Evolutionary conservation across 1,284 basidiomycete genomes (phyloP), one percentile per base, ranked within the genome.

Genomic region (Ganoderma resinaceum): DNA sequence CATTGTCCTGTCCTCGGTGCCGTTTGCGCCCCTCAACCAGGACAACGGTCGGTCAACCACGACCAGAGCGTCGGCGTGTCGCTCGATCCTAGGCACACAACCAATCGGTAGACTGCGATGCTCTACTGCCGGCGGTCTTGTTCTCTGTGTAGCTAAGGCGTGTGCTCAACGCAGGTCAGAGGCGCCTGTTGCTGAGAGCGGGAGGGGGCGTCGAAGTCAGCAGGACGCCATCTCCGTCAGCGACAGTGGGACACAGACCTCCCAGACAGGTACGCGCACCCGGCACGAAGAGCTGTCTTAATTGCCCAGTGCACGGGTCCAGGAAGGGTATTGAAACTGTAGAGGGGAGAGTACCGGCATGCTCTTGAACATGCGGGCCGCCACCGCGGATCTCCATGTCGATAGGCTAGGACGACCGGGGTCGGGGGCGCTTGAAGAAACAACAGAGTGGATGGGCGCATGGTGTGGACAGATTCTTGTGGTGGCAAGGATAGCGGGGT

Each of bases 11-110:
- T 57, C 46, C 33, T 60, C 14, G 62, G 33, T 38, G 46, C 4
- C 8, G 38, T 49, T 38, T 42, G 53, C n/a, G 42, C 11, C 43
- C 38, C 61, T 33, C 59, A 35, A 42, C 20, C 52, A 38, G 46
- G 29, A 33, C 29, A 55, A 26, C 49, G 29, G 62, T 46, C 38
- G 59, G 60, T 29, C 38, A 57, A 26, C 42, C 55, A n/a, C 38
- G 67, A 55, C 67, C 70, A 59, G 9, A 64, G 43, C 59, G 60
- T 66, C 67, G 67, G 67, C 55, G 67, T 71, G 67, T 65, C 38
- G 67, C n/a, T 65, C 26, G 14, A 26, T n/a, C 35, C n/a, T 16
- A 20, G 33, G 42, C 42, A 29, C 2, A 59, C 33, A 43, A 35
- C 63, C 38, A 43, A 60, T 52, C n/a, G 16, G n/a, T 16, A 12